A percentile compares a stretch with the other conserved stretches of the same genome.
These are phyloP conservation scores for Ogataea hybrid DNA, from an alignment of 1,139 yeast species.

Conservation along the genomic window DNA sequence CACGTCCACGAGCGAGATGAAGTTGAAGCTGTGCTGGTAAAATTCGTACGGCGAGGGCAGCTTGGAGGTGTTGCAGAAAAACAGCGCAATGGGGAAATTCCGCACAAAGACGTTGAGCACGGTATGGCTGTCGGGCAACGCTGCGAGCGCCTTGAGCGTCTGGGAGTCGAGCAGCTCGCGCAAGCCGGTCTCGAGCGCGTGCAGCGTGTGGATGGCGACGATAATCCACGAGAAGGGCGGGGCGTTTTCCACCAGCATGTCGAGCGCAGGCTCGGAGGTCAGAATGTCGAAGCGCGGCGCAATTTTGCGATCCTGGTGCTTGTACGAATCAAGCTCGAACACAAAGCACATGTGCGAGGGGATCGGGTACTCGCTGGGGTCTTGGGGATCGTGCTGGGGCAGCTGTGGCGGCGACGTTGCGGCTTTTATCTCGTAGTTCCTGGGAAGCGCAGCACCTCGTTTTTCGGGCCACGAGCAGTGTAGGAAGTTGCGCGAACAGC, in stretches of 20 bases:
- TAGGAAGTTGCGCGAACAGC: slow-evolving; percentile 39
- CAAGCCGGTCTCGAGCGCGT: slow-evolving; percentile 7
- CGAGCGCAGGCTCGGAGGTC: slow-evolving; percentile 6
- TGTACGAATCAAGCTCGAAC: slow-evolving; percentile 23
- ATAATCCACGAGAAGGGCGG: slow-evolving; percentile 8
- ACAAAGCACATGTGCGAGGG: slow-evolving; percentile 28
- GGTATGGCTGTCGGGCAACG: slow-evolving; percentile 9
- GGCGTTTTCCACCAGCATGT: not conserved
- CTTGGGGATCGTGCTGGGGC: not conserved
- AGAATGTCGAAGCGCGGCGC: slow-evolving; percentile 23
- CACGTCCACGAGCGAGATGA: slow-evolving; percentile 35
- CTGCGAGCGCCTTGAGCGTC: not conserved
- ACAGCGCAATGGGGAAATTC: slow-evolving; percentile 12
- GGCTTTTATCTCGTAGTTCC: slow-evolving; percentile 30
- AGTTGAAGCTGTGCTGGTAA: slow-evolving; percentile 5
- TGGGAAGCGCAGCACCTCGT: slow-evolving; percentile 35
- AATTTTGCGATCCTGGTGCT: slow-evolving; percentile 18
- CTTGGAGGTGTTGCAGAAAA: slow-evolving; percentile 7
- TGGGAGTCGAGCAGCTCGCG: slow-evolving; percentile 1
- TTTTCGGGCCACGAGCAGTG: slow-evolving; percentile 42
- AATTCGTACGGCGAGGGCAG: slow-evolving; percentile 36
- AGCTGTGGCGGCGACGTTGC: slow-evolving; percentile 15
- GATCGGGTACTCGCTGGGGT: slow-evolving; percentile 17
- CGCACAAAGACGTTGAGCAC: slow-evolving; percentile 34
- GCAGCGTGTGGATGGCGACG: slow-evolving; percentile 10